A percentile compares a stretch with the other conserved stretches of the same genome.
Evolutionary conservation across 768 basidiomycete genomes (phyloP).

Genomic region (Tylopilus sp.): DNA sequence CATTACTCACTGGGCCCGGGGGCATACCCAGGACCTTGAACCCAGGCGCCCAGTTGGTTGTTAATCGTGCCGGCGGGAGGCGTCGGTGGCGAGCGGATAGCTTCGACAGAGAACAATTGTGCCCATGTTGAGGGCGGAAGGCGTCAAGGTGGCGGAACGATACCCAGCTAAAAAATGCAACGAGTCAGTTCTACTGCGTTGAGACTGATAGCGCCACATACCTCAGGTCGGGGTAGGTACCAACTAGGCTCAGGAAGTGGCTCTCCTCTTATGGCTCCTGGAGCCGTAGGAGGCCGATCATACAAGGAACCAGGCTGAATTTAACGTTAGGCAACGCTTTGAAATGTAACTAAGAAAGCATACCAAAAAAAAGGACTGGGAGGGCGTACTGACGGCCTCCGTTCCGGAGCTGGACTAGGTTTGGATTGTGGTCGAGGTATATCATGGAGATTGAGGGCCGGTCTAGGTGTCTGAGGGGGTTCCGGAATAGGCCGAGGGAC

Average conservation of each 20-base stretch:
- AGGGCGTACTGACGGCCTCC: constrained; percentile 22
- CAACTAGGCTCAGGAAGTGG: constrained; percentile 22
- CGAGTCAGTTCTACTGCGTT: not conserved
- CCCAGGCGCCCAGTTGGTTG: constrained; percentile 22
- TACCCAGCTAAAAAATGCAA: constrained; percentile 14
- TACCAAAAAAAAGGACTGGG: constrained; percentile 22
- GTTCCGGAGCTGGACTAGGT: constrained; percentile 18
- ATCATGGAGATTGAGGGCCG: not conserved
- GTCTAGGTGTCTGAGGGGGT: constrained; percentile 6
- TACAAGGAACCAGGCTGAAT: constrained; percentile 22
- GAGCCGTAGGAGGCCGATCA: constrained; percentile 26
- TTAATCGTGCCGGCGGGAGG: constrained; percentile 22
- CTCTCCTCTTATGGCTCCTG: constrained; percentile 16
- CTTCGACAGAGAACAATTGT: no score
- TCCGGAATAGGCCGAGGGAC: constrained; percentile 8
- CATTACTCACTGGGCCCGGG: constrained; percentile 49
- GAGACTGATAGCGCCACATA: constrained; percentile 5
- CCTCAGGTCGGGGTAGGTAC: constrained; percentile 22
- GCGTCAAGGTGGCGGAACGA: constrained; percentile 29
- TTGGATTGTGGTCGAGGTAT: constrained; percentile 13
- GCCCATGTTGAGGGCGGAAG: no score
- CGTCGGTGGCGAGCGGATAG: no score
- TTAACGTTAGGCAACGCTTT: constrained; percentile 1
- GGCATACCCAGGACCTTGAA: constrained; percentile 33
- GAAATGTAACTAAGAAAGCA: not conserved